These are phyloP conservation scores for Metarhizium brunneum DNA, from an alignment of 2,329 filamentous ascomycete genomes.

Conservation along the genomic window DNA sequence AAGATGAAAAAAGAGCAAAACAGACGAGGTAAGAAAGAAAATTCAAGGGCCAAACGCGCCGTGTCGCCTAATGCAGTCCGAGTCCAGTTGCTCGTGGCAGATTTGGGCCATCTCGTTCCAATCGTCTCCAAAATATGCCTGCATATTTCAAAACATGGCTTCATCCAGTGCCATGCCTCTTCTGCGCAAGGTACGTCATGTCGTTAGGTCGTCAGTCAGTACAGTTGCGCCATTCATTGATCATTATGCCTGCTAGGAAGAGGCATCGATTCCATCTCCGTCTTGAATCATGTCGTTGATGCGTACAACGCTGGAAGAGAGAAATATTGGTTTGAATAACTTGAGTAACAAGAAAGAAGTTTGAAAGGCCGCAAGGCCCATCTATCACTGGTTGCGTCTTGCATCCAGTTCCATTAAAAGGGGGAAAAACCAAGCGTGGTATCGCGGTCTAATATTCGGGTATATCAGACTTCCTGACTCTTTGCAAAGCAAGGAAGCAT, in stretches of 20 bases:
- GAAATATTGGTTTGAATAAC: slow-evolving; percentile 2
- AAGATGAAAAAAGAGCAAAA: not conserved
- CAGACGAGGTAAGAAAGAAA: not conserved
- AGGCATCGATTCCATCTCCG: not conserved
- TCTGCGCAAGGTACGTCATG: not conserved
- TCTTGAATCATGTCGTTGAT: slow-evolving; percentile 4
- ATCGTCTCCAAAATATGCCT: not conserved
- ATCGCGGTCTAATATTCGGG: not conserved
- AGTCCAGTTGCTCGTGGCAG: not conserved
- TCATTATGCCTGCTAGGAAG: slow-evolving; percentile 3
- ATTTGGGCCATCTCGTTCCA: not conserved
- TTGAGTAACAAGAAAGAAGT: slow-evolving; percentile 5
- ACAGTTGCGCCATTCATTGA: slow-evolving; percentile 5
- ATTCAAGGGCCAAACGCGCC: not conserved
- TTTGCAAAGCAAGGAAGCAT: not conserved
- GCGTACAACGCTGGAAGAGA: slow-evolving; percentile 8
- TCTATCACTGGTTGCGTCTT: not conserved
- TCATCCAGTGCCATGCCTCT: not conserved
- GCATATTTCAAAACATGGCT: not conserved
- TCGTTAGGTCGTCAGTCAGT: not conserved
- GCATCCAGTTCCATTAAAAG: slow-evolving; percentile 7
- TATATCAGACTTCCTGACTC: not conserved
- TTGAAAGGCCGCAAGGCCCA: slow-evolving; percentile 6
- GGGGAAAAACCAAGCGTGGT: not conserved
- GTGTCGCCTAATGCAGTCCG: not conserved